Conservation (phyloP, 1,139 yeast genomes). For the Yamadazyma jaroonii region DNA sequence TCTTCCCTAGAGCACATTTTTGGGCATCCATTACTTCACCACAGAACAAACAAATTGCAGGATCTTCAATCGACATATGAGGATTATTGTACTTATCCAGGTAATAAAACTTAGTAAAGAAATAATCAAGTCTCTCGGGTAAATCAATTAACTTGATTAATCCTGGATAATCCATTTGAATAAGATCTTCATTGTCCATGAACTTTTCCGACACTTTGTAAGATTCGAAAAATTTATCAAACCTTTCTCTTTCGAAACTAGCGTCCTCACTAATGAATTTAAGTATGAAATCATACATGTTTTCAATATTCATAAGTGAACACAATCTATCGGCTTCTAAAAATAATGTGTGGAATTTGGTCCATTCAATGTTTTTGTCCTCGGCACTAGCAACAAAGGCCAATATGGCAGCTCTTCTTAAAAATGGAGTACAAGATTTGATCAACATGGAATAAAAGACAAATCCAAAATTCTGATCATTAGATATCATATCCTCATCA, state of each 20-base stretch:
- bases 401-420: slow-evolving; percentile 64
- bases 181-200: slow-evolving; percentile 6
- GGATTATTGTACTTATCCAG: slow-evolving; percentile 42
- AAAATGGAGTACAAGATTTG: slow-evolving; percentile 61
- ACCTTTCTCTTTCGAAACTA: slow-evolving; percentile 16
- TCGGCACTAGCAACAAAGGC: slow-evolving; percentile 58
- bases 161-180: slow-evolving; percentile 62
- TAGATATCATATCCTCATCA: slow-evolving; percentile 13
- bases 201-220: slow-evolving; percentile 4
- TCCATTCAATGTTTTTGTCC: slow-evolving; percentile 32
- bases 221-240: slow-evolving; percentile 19
- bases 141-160: slow-evolving; percentile 54
- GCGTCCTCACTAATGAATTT: slow-evolving; percentile 13
- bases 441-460: slow-evolving; percentile 54
- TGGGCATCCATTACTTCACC: slow-evolving; percentile 70
- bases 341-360: slow-evolving; percentile 19
- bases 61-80: slow-evolving; percentile 54
- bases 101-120: slow-evolving; percentile 60
- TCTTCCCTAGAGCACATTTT: slow-evolving; percentile 47
- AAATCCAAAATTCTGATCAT: slow-evolving; percentile 25
- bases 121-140: slow-evolving; percentile 67
- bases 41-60: slow-evolving; percentile 86
- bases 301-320: slow-evolving; percentile 51
- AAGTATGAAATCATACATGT: slow-evolving; percentile 12
- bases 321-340: slow-evolving; percentile 61